Conservation (phyloP, 2,329 filamentous ascomycete species). For the Coniochaeta sp. region DNA sequence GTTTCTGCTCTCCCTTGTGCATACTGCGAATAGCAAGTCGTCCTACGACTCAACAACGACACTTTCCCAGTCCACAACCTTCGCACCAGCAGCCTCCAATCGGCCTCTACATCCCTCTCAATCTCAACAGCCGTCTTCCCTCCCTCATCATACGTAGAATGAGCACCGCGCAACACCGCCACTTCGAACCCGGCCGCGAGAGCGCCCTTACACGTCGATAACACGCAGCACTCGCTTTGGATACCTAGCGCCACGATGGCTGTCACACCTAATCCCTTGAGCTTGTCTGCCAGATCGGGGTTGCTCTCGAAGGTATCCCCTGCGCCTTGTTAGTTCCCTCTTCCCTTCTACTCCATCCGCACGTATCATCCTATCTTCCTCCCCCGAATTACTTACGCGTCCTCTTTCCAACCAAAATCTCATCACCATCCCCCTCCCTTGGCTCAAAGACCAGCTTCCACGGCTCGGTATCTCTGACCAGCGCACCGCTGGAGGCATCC, state of each 20-base stretch:
- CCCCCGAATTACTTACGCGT: too few species aligned
- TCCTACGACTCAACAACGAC: slow-evolving; percentile 6
- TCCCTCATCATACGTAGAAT: slow-evolving; percentile 21
- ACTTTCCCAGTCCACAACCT: slow-evolving; percentile 16
- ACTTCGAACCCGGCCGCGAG: slow-evolving; percentile 21
- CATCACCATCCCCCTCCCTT: slow-evolving; percentile 9
- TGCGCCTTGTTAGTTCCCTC: slow-evolving; percentile 5
- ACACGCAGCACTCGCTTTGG: slow-evolving; percentile 25
- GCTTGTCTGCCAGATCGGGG: slow-evolving; percentile 16
- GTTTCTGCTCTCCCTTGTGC: neutral
- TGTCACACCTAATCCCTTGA: slow-evolving; percentile 15
- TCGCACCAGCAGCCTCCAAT: slow-evolving; percentile 15
- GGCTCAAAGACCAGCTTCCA: slow-evolving; percentile 24
- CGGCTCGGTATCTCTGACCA: slow-evolving; percentile 16
- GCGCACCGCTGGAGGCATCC: slow-evolving; percentile 13
- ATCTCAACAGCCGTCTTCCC: slow-evolving; percentile 17
- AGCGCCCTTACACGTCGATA: slow-evolving; percentile 18
- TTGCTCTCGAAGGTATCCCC: slow-evolving; percentile 23
- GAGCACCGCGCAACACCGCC: slow-evolving; percentile 20
- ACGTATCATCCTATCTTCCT: too few species aligned
- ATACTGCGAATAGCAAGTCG: too few species aligned
- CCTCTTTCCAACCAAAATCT: slow-evolving; percentile 19
- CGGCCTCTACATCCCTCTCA: slow-evolving; percentile 19
- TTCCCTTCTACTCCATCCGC: too few species aligned
- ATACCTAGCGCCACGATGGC: slow-evolving; percentile 21